These are phyloP conservation scores for Berberis vulgaris DNA, from an alignment of 164 flowering plant species.

Conservation along the genomic window DNA sequence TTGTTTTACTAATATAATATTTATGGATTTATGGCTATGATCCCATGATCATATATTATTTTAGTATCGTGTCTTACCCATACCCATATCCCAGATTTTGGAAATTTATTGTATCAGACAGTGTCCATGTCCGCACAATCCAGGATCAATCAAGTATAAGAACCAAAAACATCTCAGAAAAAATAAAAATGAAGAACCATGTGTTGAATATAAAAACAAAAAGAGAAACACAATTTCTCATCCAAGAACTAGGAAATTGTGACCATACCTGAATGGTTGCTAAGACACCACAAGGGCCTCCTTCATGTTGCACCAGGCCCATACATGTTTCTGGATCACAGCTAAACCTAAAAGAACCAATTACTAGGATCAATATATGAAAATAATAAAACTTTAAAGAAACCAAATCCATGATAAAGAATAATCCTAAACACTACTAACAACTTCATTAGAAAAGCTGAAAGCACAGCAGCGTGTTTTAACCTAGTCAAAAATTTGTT, in stretches of 20 bases:
- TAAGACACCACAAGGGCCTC: conserved; percentile 99
- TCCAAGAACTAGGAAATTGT: background rate
- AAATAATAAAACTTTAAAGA: background rate
- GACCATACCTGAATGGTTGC: conserved; percentile 84
- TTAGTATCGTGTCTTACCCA: too few relatives aligned
- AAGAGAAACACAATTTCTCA: too few relatives aligned
- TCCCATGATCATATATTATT: too few relatives aligned
- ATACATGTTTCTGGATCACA: conserved; percentile 89
- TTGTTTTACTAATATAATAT: too few relatives aligned
- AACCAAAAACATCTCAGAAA: too few relatives aligned
- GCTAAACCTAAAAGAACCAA: conserved; percentile 63
- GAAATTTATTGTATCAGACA: too few relatives aligned
- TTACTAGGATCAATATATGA: background rate
- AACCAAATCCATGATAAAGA: background rate
- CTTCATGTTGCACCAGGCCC: conserved; percentile 99
- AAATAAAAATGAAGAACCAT: too few relatives aligned
- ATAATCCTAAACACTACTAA: background rate
- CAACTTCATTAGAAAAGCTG: background rate
- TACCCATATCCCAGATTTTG: too few relatives aligned
- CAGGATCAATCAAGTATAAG: too few relatives aligned
- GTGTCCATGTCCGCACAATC: too few relatives aligned
- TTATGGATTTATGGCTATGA: too few relatives aligned
- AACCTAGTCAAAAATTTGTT: background rate
- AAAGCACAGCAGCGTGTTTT: background rate
- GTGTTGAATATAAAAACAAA: too few relatives aligned